Base-by-base conservation (phyloP, 1,284 basidiomycete genomes). In the Singerocomus inundabilis region DNA sequence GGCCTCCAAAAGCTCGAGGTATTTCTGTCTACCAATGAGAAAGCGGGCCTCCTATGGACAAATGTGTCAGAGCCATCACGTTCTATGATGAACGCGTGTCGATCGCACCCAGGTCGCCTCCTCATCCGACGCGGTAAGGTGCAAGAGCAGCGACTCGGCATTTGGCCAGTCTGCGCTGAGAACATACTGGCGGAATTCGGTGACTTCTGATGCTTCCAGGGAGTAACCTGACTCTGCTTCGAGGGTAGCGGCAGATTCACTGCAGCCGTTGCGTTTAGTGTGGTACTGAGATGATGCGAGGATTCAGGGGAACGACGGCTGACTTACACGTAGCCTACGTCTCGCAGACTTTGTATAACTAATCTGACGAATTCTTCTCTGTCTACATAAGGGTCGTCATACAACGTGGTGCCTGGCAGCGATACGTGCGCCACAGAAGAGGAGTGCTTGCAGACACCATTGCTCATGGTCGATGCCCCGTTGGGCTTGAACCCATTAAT, bases 1-100 rank as follows among this genome's bases (percentile, higher is more conserved):
- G 2, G 82, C 77, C 63, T 98, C 96, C 43, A 99, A 77, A n/a
- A 92, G 77, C 66, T 99, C 96, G 37, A 99, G 79, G 68, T 98
- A 99, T 72, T 97, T 95, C 78, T 99, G 96, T 71, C 91, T 88
- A 52, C 87, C 86, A 51, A 99, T 88, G 56, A 95, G 74, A 70
- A 96, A 97, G 55, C 79, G 85, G 18, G 91, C 86, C 60, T 88
- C 82, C 86, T 96, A 59, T 51, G 50, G 44, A 54, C 51, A 51
- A 52, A 54, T 52, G 55, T 48, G 56, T 53, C 62, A 60, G 46
- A 61, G 59, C 29, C 40, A 36, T 48, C 47, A 38, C 37, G 46
- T 24, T 24, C 25, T 30, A 44, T 44, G 41, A 51, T 45, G 48
- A 44, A 52, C 40, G 48, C 21, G 53, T 60, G 51, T 49, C 43